Evolutionary conservation across 208 protist genomes (phyloP), one percentile per base, ranked within the genome.

Genomic region (Acanthamoeba healyi): DNA sequence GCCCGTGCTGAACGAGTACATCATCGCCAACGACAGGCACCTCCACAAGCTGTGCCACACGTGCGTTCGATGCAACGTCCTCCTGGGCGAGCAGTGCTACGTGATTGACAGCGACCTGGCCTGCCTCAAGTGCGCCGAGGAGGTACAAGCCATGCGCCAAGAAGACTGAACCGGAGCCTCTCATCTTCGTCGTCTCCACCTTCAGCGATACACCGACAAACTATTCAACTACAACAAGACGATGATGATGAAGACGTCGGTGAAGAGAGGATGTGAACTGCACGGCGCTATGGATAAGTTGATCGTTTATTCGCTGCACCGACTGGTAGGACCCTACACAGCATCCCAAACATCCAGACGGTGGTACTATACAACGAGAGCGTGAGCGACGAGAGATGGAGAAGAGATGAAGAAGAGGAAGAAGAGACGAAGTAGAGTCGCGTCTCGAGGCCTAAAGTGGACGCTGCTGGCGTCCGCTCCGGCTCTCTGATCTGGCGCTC

Each of bases 281-380:
- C 58, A n/a, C n/a, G n/a, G n/a, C n/a, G n/a, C 10, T 46, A 22
- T 79, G 38, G 38, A 79, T 49, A 46, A 79, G 36, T 46, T 49
- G n/a, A 24, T 79, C 44, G 26, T 86, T 86, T 86, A 86, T 86
- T 81, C 72, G 72, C 61, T 58, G 46, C 77, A 40, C 77, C 77
- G 42, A 34, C 77, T 17, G 56, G 56, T 32, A 58, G 77, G 40
- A 86, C 44, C 77, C 77, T 86, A 86, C 77, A 86, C 77, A 58
- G 77, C n/a, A 38, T 86, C 40, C 77, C 77, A 86, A 40, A 51
- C 29, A 34, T 0, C 32, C 77, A 17, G 77, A 22, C 61, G 77
- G 77, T 44, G 77, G 46, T 86, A 86, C 77, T 86, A 86, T 86
- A 86, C 77, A 86, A 34, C 26, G 24, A 29, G 29, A 86, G 29